A percentile compares a stretch with the other conserved stretches of the same genome.
Conservation (phyloP, 1,284 basidiomycete species). For the Ceratorhiza oryzae-sativae region DNA sequence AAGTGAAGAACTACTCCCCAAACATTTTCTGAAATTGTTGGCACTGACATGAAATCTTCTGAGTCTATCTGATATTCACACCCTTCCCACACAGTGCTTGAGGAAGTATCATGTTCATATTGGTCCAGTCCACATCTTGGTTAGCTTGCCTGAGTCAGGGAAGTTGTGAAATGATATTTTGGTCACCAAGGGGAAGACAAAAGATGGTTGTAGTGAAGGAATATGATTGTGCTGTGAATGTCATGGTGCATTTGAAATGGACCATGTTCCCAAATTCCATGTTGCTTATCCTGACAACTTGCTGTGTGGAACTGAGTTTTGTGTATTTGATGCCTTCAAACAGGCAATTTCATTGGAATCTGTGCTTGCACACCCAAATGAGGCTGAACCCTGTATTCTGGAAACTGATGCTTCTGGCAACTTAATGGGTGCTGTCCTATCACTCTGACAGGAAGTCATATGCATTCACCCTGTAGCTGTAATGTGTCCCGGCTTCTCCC, state of each 20-base stretch:
- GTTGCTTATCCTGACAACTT: neutral
- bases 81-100: too few species aligned
- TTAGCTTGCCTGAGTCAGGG: neutral
- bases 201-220: neutral
- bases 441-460: too few species aligned
- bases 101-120: neutral
- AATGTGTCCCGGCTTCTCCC: slow-evolving; percentile 3
- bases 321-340: slow-evolving; percentile 47
- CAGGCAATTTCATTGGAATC: slow-evolving; percentile 16
- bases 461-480: slow-evolving; percentile 4
- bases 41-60: too few species aligned
- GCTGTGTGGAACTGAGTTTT: neutral
- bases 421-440: slow-evolving; percentile 12
- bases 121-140: neutral
- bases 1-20: too few species aligned
- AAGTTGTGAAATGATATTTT: neutral
- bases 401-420: slow-evolving; percentile 31
- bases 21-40: too few species aligned
- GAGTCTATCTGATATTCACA: too few species aligned
- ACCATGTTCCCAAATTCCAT: neutral
- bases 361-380: slow-evolving; percentile 16
- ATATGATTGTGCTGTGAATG: neutral
- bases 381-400: slow-evolving; percentile 7
- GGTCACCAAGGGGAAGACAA: neutral
- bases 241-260: neutral